A percentile compares a stretch with the other conserved stretches of the same genome.
Evolutionary conservation across 73 alveolate species (phyloP).

Genomic region (Paramecium bursaria): DNA sequence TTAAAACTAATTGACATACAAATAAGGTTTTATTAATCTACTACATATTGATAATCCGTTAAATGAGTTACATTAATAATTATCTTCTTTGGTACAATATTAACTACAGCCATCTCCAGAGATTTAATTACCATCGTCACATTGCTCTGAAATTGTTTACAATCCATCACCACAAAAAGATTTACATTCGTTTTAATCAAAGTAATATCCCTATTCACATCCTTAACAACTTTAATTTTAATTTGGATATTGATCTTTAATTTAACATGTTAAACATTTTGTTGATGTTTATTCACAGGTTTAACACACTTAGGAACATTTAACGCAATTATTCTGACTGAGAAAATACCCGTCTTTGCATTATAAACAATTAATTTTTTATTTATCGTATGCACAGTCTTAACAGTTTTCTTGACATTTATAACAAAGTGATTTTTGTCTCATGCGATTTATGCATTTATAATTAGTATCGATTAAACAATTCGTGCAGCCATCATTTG

Average conservation of each 20-base stretch:
- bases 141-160: background rate
- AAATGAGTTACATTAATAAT: conserved; percentile 50
- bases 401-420: too few species aligned
- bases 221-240: too few species aligned
- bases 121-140: conserved; percentile 48
- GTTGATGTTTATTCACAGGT: background rate
- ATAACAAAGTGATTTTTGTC: too few species aligned
- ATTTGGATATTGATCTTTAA: background rate
- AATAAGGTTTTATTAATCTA: too few species aligned
- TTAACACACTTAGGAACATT: conserved; percentile 5
- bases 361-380: background rate
- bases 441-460: background rate
- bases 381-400: too few species aligned
- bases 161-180: background rate
- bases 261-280: background rate
- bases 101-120: conserved; percentile 36
- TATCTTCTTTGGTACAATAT: conserved; percentile 8
- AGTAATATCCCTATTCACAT: too few species aligned
- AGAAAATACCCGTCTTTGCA: background rate
- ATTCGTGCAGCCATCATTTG: too few species aligned
- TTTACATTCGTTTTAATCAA: conserved; percentile 5
- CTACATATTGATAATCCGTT: too few species aligned
- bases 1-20: too few species aligned
- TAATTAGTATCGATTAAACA: too few species aligned
- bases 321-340: background rate